Conservation (phyloP, 176 grass and related monocot genomes). For the Oryza meyeriana region DNA sequence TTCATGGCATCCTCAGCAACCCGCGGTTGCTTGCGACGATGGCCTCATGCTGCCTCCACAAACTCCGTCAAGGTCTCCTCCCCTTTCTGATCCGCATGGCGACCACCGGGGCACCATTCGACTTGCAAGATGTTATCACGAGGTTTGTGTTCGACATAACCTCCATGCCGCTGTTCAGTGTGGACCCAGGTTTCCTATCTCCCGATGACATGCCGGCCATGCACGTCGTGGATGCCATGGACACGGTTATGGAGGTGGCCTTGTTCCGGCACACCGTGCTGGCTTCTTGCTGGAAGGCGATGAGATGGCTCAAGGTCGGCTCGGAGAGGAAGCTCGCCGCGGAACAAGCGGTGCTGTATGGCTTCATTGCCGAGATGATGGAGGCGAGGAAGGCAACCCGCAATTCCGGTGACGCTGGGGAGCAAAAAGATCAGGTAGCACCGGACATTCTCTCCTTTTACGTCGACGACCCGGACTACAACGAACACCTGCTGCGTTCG, state of each 20-base stretch:
- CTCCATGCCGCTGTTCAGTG: too few species aligned
- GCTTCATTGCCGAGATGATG: slow-evolving; percentile 15
- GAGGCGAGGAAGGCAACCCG: neutral
- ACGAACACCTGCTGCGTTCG: neutral
- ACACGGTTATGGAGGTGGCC: neutral
- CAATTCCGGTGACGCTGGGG: neutral
- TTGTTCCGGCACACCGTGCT: neutral
- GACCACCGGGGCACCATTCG: too few species aligned
- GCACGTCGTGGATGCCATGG: neutral
- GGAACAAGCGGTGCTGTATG: neutral
- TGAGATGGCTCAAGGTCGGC: neutral
- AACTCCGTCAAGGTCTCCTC: too few species aligned
- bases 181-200: too few species aligned
- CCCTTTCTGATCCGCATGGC: too few species aligned
- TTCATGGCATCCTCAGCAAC: neutral
- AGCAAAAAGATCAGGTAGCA: neutral
- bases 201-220: too few species aligned
- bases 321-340: slow-evolving; percentile 11
- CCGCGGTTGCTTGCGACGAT: too few species aligned
- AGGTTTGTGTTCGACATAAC: too few species aligned
- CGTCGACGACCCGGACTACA: too few species aligned
- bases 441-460: too few species aligned
- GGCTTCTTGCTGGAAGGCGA: slow-evolving; percentile 35
- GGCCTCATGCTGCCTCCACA: too few species aligned
- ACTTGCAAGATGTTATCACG: too few species aligned